phyloP scores from a whole-genome alignment of 2,329 filamentous ascomycete genomes.

The Talaromyces sp. region DNA sequence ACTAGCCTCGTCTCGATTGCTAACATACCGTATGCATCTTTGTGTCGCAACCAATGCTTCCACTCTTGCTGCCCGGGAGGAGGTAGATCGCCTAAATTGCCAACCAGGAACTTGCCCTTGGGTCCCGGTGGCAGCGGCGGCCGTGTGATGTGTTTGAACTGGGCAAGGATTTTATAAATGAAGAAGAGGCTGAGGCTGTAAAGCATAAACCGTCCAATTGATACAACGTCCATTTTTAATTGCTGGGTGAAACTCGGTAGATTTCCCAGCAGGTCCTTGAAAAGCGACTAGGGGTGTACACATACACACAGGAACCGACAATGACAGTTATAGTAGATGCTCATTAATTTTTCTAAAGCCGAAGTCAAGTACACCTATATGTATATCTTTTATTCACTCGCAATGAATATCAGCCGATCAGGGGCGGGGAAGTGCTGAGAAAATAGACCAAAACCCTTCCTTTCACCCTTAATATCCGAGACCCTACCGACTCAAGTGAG shows the following conservation, averaged over 20 bases:
- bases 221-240: conserved; percentile 11
- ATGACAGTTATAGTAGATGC: neutral
- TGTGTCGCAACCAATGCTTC: conserved; percentile 46
- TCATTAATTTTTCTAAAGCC: neutral
- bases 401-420: neutral
- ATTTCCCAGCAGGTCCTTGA: neutral
- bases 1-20: neutral
- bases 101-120: conserved; percentile 47
- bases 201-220: neutral
- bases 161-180: conserved; percentile 10
- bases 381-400: neutral
- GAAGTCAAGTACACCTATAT: neutral
- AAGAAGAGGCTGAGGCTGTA: conserved; percentile 10
- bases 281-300: neutral
- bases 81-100: conserved; percentile 52
- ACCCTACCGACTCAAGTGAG: neutral
- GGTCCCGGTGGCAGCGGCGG: conserved; percentile 48
- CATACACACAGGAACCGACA: neutral
- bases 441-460: neutral
- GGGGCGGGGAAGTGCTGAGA: conserved; percentile 1
- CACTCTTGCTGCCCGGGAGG: conserved; percentile 37
- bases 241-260: neutral
- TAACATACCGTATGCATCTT: conserved; percentile 38
- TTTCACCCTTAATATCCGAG: neutral
- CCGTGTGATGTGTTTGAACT: conserved; percentile 12